A percentile compares a stretch with the other conserved stretches of the same genome.
phyloP scores from a whole-genome alignment of 129 eudicot genomes.

The Arctium minus region DNA sequence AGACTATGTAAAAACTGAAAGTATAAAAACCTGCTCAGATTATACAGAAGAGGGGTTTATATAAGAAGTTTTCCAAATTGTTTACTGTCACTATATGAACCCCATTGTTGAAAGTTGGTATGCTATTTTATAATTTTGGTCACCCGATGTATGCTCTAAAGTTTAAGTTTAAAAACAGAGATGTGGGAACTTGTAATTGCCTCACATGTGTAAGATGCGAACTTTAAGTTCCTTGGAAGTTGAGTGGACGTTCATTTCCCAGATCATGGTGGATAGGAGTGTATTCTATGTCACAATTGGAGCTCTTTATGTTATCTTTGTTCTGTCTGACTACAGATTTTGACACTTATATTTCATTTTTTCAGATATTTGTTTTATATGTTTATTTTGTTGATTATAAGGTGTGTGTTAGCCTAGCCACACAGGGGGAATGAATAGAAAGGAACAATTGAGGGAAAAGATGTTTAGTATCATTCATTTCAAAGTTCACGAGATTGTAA shows the following conservation, averaged over 20 bases:
- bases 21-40: conserved; percentile 14
- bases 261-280: conserved; percentile 12
- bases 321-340: not conserved
- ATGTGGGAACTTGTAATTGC: conserved; percentile 22
- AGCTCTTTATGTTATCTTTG: not conserved
- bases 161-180: conserved; percentile 8
- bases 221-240: conserved; percentile 20
- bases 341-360: not conserved
- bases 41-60: conserved; percentile 17
- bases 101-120: conserved; percentile 22
- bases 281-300: conserved; percentile 2
- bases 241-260: conserved; percentile 6
- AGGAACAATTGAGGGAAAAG: not conserved
- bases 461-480: not conserved
- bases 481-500: not conserved
- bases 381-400: not conserved
- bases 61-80: conserved; percentile 1
- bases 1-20: conserved; percentile 11
- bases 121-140: not conserved
- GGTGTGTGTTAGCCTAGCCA: not conserved
- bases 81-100: conserved; percentile 17
- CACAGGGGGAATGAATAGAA: not conserved
- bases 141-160: conserved; percentile 14
- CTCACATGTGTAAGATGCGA: conserved; percentile 15
- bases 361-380: not conserved